phyloP scores from a whole-genome alignment of 495 filamentous ascomycete genomes.

The Endocarpon pusillum region DNA sequence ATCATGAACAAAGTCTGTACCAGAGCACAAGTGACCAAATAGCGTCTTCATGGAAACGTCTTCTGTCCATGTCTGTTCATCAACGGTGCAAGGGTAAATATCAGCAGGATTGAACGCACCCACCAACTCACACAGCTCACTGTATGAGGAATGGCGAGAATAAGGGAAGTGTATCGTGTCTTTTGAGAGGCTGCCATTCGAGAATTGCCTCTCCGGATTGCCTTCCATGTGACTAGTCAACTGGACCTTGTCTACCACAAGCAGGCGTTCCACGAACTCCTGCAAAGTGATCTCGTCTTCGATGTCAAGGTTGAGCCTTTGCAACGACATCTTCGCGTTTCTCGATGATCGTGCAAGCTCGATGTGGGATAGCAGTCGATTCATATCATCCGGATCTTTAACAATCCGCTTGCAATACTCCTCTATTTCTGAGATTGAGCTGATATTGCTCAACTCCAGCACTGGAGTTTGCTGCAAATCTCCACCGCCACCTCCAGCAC shows the following conservation, averaged over 20 bases:
- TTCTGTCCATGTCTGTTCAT: constrained; percentile 42
- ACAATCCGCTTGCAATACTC: constrained; percentile 20
- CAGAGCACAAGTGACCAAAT: constrained; percentile 56
- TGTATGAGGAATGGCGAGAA: constrained; percentile 77
- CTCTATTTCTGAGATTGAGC: background rate
- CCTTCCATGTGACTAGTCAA: background rate
- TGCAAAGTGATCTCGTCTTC: constrained; percentile 28
- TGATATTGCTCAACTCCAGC: constrained; percentile 32
- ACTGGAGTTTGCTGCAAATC: constrained; percentile 51
- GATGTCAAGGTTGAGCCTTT: constrained; percentile 22
- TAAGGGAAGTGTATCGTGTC: constrained; percentile 51
- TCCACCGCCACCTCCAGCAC: constrained; percentile 62
- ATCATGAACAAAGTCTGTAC: constrained; percentile 47
- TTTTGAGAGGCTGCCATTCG: background rate
- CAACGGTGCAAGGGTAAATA: constrained; percentile 70
- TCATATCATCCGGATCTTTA: constrained; percentile 16
- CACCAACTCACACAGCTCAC: constrained; percentile 58
- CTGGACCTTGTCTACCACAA: background rate
- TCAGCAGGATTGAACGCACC: constrained; percentile 53
- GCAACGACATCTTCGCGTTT: constrained; percentile 23
- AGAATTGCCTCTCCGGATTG: constrained; percentile 1
- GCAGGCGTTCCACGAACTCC: constrained; percentile 19
- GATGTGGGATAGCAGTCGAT: constrained; percentile 19
- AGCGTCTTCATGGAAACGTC: constrained; percentile 43
- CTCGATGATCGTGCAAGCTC: constrained; percentile 17